These are phyloP conservation scores for Aspergillus intermedius DNA, from an alignment of 2,329 filamentous ascomycete species.

Conservation along the genomic window DNA sequence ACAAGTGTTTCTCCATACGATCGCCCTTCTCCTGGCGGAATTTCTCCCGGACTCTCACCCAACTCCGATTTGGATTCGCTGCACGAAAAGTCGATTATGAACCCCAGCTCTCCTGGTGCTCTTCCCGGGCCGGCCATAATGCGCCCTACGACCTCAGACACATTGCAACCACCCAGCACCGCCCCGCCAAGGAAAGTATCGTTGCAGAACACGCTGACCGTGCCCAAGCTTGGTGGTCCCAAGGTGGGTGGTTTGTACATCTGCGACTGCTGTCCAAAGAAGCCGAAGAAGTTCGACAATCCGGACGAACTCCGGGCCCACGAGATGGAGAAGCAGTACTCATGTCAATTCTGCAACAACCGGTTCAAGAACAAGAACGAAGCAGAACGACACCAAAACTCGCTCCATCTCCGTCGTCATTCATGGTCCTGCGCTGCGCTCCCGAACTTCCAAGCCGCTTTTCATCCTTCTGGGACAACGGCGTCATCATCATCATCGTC, in stretches of 20 bases:
- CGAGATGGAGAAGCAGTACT: conserved; percentile 93
- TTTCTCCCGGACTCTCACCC: conserved; percentile 45
- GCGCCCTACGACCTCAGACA: conserved; percentile 28
- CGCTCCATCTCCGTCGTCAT: conserved; percentile 81
- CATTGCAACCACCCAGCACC: conserved; percentile 35
- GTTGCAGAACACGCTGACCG: conserved; percentile 27
- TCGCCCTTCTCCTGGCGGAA: conserved; percentile 51
- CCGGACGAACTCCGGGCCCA: conserved; percentile 78
- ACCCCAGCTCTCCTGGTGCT: conserved; percentile 43
- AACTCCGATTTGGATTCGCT: conserved; percentile 49
- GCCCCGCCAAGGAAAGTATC: conserved; percentile 44
- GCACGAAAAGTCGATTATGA: conserved; percentile 46
- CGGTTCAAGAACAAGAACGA: conserved; percentile 99
- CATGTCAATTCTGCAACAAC: conserved; percentile 85
- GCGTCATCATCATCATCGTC: conserved; percentile 46
- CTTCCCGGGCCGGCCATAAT: conserved; percentile 32
- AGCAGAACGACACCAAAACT: conserved; percentile 92
- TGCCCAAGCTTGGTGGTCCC: conserved; percentile 27
- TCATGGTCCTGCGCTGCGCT: conserved; percentile 96
- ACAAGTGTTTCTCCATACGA: conserved; percentile 59
- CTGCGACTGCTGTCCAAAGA: conserved; percentile 95
- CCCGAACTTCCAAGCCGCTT: conserved; percentile 67
- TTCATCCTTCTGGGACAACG: conserved; percentile 53
- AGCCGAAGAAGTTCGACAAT: conserved; percentile 89
- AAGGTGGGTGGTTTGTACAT: conserved; percentile 58